A percentile compares a stretch with the other conserved stretches of the same genome.
Conservation (phyloP, 306 rosid species). For the Sechiopsis laciniata region DNA sequence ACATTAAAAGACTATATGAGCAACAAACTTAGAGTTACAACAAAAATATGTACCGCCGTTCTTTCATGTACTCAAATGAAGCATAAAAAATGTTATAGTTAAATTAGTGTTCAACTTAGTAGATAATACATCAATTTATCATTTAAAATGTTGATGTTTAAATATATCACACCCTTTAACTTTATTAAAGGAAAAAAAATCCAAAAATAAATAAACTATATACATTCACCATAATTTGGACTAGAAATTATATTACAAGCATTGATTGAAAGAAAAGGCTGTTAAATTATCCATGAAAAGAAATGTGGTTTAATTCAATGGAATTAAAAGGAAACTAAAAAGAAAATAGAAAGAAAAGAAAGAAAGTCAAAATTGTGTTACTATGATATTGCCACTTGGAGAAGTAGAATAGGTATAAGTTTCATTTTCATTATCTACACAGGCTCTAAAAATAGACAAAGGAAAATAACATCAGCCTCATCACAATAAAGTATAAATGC, state of each 20-base stretch:
- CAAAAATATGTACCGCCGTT: background rate
- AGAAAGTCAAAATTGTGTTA: too few species aligned
- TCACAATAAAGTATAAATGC: background rate
- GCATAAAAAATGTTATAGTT: too few species aligned
- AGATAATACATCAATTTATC: too few species aligned
- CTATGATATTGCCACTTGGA: conserved; percentile 9
- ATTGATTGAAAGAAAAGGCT: too few species aligned
- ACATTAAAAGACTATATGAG: background rate
- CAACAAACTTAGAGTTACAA: background rate
- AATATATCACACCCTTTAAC: too few species aligned
- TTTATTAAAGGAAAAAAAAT: too few species aligned
- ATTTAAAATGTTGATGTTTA: too few species aligned
- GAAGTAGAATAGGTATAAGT: background rate
- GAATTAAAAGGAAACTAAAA: background rate
- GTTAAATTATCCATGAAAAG: background rate
- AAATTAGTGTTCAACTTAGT: too few species aligned
- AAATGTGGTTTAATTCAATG: background rate
- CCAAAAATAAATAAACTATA: too few species aligned
- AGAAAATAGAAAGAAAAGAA: background rate
- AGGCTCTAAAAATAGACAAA: background rate
- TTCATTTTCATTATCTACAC: conserved; percentile 8
- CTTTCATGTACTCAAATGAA: too few species aligned
- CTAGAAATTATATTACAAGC: background rate
- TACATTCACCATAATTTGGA: background rate
- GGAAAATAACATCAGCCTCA: background rate